Evolutionary conservation across 495 filamentous ascomycete species (phyloP), one percentile per base, ranked within the genome.

Genomic region (Podospora fimiseda): DNA sequence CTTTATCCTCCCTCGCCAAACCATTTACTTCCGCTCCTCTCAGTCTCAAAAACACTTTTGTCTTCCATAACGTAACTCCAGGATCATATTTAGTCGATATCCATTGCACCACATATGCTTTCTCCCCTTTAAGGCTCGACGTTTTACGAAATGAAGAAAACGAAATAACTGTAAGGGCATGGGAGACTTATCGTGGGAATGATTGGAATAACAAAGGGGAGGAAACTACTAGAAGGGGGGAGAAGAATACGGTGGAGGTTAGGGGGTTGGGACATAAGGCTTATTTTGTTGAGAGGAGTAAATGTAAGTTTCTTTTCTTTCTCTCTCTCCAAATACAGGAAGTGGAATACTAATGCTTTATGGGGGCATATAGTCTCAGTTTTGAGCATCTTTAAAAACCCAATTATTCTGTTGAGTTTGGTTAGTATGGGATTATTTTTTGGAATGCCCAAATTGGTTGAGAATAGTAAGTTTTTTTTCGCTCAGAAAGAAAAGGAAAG

Each of bases 321-420:
- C n/a, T n/a, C n/a, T n/a, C n/a, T n/a, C n/a, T n/a, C n/a, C n/a
- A n/a, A n/a, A n/a, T n/a, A n/a, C 1, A 15, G 5, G 37, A 43
- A 15, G 47, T 38, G 19, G 9, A 41, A 42, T 11, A 21, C 22
- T 24, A 40, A 30, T 44, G 38, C 38, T 8, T 33, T 30, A 27
- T 45, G 3, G 24, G 2, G 4, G 14, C 11, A 21, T 6, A 41
- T 15, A 76, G 74, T 75, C 68, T 75, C 70, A 55, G 57, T 78
- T 52, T 56, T 96, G 50, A 76, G 79, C 55, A 80, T 97, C 39
- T 75, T 97, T 59, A 88, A 88, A 70, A 96, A 86, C 62, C 93
- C 93, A 2, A 97, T 97, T 88, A 95, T 98, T 51, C 71, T 98
- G 41, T 80, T 98, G 70, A 88, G 86, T 11, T 65, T 95, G 18